These are phyloP conservation scores for Cryphonectria naterciae DNA, from an alignment of 2,329 filamentous ascomycete species.

Conservation along the genomic window DNA sequence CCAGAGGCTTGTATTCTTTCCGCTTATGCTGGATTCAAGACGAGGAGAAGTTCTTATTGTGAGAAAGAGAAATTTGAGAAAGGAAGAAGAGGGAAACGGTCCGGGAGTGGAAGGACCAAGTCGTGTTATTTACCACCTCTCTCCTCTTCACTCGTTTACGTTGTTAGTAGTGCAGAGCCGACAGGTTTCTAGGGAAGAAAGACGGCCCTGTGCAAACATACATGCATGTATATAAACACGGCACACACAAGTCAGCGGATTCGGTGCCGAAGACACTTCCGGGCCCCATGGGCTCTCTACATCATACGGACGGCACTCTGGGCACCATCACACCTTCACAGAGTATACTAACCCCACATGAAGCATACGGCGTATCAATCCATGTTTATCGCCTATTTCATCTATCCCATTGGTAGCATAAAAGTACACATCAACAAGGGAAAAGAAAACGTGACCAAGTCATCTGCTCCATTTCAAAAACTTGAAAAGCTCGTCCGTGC, in stretches of 20 bases:
- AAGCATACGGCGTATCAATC: slow-evolving; percentile 2
- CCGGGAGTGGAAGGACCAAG: no score
- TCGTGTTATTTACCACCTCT: no score
- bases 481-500: slow-evolving; percentile 1
- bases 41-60: no score
- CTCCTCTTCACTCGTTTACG: no score
- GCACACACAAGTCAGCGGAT: neutral
- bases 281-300: neutral
- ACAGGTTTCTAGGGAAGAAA: no score
- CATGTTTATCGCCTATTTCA: slow-evolving; percentile 27
- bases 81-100: no score
- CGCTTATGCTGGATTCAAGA: no score
- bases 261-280: no score
- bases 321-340: neutral
- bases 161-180: no score
- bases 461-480: slow-evolving; percentile 24
- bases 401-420: slow-evolving; percentile 29
- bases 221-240: neutral
- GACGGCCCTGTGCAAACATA: neutral
- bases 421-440: slow-evolving; percentile 22
- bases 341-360: neutral
- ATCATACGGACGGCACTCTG: neutral
- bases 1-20: no score
- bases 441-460: slow-evolving; percentile 18
- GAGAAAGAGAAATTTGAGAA: no score